Percentiles rank a stretch among this genome's conserved stretches.
Evolutionary conservation across 106 monocot species (phyloP).

Genomic region (Phalaenopsis aphrodite): DNA sequence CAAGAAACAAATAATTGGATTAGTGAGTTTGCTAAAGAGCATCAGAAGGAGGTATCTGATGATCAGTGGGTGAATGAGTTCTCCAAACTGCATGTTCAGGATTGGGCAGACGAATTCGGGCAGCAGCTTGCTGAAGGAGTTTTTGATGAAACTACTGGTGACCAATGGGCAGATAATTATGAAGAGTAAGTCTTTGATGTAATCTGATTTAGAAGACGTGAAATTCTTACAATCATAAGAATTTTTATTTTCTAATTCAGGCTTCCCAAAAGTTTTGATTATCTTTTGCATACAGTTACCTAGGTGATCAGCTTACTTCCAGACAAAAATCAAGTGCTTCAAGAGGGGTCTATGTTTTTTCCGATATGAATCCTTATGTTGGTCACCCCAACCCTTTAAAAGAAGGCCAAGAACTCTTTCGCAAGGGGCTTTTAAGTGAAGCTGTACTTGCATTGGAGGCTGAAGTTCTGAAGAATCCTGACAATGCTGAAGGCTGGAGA

Average conservation of each 20-base stretch:
- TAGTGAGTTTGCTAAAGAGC: constrained; percentile 60
- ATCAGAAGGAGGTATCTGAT: constrained; percentile 37
- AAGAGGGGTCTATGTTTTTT: constrained; percentile 86
- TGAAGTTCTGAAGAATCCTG: constrained; percentile 93
- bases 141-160: constrained; percentile 57
- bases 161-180: constrained; percentile 72
- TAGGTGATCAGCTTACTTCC: constrained; percentile 46
- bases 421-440: constrained; percentile 99
- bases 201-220: background rate
- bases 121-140: constrained; percentile 48
- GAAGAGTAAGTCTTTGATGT: constrained; percentile 36
- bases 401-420: constrained; percentile 95
- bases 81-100: constrained; percentile 83
- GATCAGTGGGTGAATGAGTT: constrained; percentile 93
- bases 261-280: background rate
- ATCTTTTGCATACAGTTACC: constrained; percentile 29
- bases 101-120: constrained; percentile 96
- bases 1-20: constrained; percentile 68
- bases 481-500: constrained; percentile 96
- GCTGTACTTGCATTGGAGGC: constrained; percentile 99
- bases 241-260: background rate
- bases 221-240: background rate
- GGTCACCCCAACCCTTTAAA: constrained; percentile 90
- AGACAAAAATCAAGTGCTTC: constrained; percentile 43
- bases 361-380: constrained; percentile 93